Conservation (phyloP, 2,329 filamentous ascomycete species). For the Fusarium solani-melongenae region DNA sequence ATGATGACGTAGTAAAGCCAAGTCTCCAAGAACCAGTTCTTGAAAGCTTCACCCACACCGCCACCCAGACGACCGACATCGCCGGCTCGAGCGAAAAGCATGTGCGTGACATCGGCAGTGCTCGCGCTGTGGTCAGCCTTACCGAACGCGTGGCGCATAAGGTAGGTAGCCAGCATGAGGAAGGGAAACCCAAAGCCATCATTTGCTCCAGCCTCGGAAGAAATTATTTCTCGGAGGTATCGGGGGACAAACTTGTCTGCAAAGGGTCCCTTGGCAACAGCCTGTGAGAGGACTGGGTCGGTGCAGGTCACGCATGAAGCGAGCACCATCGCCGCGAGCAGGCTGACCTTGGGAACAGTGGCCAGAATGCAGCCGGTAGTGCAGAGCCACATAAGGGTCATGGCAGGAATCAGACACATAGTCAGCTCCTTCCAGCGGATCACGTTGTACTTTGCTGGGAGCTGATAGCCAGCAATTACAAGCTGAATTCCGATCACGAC, state of each 20-base stretch:
- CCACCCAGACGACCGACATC: conserved; percentile 63
- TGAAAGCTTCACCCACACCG: conserved; percentile 62
- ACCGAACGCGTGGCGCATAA: conserved; percentile 64
- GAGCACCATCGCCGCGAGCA: conserved; percentile 66
- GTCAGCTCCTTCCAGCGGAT: conserved; percentile 63
- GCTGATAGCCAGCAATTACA: conserved; percentile 70
- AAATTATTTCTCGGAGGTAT: conserved; percentile 69
- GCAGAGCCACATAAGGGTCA: conserved; percentile 70
- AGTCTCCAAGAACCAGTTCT: conserved; percentile 69
- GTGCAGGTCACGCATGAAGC: conserved; percentile 70
- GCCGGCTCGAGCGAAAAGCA: conserved; percentile 37
- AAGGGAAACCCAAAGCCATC: conserved; percentile 73
- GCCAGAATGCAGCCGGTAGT: conserved; percentile 66
- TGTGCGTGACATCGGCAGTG: background rate
- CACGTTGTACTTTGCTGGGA: conserved; percentile 65
- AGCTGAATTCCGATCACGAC: conserved; percentile 71
- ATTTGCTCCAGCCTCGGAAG: conserved; percentile 69
- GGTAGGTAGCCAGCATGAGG: conserved; percentile 66
- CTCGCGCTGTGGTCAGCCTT: conserved; percentile 32
- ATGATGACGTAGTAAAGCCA: conserved; percentile 69
- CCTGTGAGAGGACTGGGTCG: conserved; percentile 71
- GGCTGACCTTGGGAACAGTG: conserved; percentile 64
- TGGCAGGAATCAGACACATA: conserved; percentile 66
- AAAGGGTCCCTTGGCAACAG: conserved; percentile 69
- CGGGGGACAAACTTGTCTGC: conserved; percentile 69